phyloP scores from a whole-genome alignment of 2,329 filamentous ascomycete species.

The Basipetospora chlamydospora region DNA sequence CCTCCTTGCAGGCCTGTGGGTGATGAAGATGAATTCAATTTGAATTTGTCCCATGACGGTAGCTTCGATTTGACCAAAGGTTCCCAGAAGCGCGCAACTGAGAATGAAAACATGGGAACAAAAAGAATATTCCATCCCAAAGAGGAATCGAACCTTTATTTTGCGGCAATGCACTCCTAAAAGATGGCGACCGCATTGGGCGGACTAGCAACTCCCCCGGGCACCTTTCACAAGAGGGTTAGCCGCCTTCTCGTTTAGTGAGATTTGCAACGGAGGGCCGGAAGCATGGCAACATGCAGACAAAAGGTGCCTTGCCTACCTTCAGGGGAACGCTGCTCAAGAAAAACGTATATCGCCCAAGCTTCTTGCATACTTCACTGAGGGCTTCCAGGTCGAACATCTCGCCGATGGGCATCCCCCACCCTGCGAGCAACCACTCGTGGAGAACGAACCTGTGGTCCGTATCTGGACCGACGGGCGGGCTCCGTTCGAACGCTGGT shows the following conservation, averaged over 20 bases:
- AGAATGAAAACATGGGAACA: too few species aligned
- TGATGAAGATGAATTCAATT: too few species aligned
- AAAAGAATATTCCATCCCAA: too few species aligned
- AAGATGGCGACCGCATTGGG: slow-evolving; percentile 5
- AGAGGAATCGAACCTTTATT: too few species aligned
- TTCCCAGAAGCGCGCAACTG: too few species aligned
- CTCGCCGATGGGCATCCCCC: slow-evolving; percentile 6
- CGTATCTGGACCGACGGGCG: not conserved
- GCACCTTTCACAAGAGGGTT: not conserved
- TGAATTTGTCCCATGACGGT: too few species aligned
- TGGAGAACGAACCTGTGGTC: slow-evolving; percentile 2
- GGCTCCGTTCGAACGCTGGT: slow-evolving; percentile 1
- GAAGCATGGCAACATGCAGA: not conserved
- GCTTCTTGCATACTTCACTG: not conserved
- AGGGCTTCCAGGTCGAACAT: slow-evolving; percentile 4
- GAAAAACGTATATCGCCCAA: slow-evolving; percentile 2
- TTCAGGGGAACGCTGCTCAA: slow-evolving; percentile 2
- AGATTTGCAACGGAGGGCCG: too few species aligned
- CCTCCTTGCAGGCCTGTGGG: too few species aligned
- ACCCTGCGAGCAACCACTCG: slow-evolving; percentile 4
- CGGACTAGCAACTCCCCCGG: slow-evolving; percentile 4
- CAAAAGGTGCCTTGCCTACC: not conserved
- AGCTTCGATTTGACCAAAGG: too few species aligned
- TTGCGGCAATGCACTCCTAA: too few species aligned
- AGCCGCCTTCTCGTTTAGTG: not conserved